phyloP scores from a whole-genome alignment of 2,329 filamentous ascomycete species.

The Emmonsiellopsis sp. region DNA sequence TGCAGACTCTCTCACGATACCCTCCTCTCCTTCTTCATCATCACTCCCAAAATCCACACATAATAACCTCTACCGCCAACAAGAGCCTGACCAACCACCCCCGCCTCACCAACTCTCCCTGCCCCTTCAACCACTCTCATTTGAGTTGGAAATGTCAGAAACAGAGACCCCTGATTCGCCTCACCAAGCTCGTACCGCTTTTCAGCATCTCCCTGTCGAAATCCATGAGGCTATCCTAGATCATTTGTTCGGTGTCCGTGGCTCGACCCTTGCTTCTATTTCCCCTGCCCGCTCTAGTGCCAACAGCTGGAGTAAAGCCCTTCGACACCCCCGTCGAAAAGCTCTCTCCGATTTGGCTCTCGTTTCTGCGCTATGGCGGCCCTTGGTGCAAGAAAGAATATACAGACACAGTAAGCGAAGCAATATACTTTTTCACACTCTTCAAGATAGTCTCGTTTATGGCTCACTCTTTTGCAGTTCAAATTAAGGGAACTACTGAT shows the following conservation, averaged over 20 bases:
- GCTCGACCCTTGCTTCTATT: slow-evolving; percentile 51
- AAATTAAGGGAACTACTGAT: slow-evolving; percentile 61
- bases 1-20: background rate
- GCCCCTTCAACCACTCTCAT: background rate
- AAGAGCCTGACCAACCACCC: background rate
- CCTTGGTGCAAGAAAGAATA: slow-evolving; percentile 60
- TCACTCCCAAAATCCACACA: background rate
- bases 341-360: slow-evolving; percentile 59
- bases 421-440: background rate
- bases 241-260: slow-evolving; percentile 59
- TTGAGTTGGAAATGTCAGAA: slow-evolving; percentile 1
- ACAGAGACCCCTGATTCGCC: background rate
- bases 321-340: slow-evolving; percentile 58
- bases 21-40: background rate
- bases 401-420: slow-evolving; percentile 52
- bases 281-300: slow-evolving; percentile 44
- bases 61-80: background rate
- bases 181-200: slow-evolving; percentile 1
- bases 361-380: slow-evolving; percentile 52
- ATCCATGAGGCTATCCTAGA: slow-evolving; percentile 66
- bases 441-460: slow-evolving; percentile 3
- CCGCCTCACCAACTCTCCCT: background rate
- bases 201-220: slow-evolving; percentile 52
- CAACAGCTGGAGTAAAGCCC: slow-evolving; percentile 54
- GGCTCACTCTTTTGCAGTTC: slow-evolving; percentile 37